Percentiles rank a stretch among this genome's conserved stretches.
Conservation (phyloP, 2,329 filamentous ascomycete genomes). For the Talaromyces piceae region DNA sequence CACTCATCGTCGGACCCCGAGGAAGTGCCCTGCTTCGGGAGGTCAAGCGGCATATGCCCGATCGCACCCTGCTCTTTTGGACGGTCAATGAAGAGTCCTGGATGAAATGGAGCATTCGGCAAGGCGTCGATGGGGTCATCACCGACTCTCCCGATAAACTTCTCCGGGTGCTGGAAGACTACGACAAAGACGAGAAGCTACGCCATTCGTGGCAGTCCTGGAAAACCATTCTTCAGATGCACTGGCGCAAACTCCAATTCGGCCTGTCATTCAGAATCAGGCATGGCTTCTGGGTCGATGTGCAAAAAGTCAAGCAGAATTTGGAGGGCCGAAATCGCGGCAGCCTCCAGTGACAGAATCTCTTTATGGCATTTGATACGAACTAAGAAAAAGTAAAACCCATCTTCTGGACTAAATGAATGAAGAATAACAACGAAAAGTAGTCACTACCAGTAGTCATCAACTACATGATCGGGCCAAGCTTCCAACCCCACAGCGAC, state of each 20-base stretch:
- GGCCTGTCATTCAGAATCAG: constrained; percentile 7
- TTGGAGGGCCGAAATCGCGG: not conserved
- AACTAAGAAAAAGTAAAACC: too few relatives aligned
- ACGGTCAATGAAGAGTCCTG: constrained; percentile 72
- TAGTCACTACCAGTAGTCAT: too few relatives aligned
- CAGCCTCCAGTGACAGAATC: not conserved
- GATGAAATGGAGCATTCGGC: constrained; percentile 73
- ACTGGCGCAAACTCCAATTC: not conserved
- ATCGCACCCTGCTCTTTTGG: constrained; percentile 66
- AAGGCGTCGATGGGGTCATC: constrained; percentile 68
- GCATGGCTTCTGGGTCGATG: constrained; percentile 8
- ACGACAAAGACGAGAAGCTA: constrained; percentile 4
- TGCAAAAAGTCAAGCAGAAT: not conserved
- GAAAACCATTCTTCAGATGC: constrained; percentile 5
- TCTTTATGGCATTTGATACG: not conserved
- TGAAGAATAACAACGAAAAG: too few relatives aligned
- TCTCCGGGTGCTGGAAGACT: constrained; percentile 4
- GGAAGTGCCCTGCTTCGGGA: constrained; percentile 56
- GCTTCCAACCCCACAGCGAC: too few relatives aligned
- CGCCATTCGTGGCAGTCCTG: constrained; percentile 6
- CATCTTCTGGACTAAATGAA: too few relatives aligned
- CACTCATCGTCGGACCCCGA: constrained; percentile 59
- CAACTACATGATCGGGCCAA: too few relatives aligned
- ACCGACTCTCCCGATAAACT: constrained; percentile 65
- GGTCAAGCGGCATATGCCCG: constrained; percentile 40